phyloP scores from a whole-genome alignment of 2,329 filamentous ascomycete species.

The Penicillium thymicola region DNA sequence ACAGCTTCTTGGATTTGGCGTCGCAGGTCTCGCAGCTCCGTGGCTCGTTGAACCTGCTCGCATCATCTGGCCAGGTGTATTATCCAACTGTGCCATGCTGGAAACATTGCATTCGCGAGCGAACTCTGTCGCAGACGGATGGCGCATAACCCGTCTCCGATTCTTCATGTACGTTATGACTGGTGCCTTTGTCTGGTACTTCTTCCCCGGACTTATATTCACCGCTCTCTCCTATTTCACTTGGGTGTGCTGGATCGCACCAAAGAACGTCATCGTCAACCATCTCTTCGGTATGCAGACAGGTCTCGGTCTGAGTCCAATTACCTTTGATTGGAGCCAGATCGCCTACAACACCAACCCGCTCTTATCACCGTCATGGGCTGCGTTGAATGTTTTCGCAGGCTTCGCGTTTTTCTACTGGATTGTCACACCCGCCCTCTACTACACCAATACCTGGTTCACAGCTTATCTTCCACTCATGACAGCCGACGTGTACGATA shows the following conservation, averaged over 20 bases:
- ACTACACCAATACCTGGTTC: slow-evolving; percentile 32
- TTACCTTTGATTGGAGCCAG: slow-evolving; percentile 36
- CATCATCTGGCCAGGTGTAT: slow-evolving; percentile 41
- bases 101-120: slow-evolving; percentile 39
- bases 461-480: slow-evolving; percentile 30
- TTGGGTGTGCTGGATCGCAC: slow-evolving; percentile 51
- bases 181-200: slow-evolving; percentile 46
- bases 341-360: slow-evolving; percentile 35
- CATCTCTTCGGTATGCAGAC: slow-evolving; percentile 45
- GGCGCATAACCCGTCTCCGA: slow-evolving; percentile 38
- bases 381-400: slow-evolving; percentile 38
- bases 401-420: slow-evolving; percentile 38
- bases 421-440: slow-evolving; percentile 34
- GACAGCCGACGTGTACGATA: slow-evolving; percentile 29
- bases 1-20: slow-evolving; percentile 41
- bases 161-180: slow-evolving; percentile 37
- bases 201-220: slow-evolving; percentile 52
- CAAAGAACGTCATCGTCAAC: slow-evolving; percentile 47
- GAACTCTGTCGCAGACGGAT: slow-evolving; percentile 39
- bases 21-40: slow-evolving; percentile 37
- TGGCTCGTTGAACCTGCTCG: slow-evolving; percentile 41
- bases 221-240: slow-evolving; percentile 49
- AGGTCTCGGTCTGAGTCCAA: slow-evolving; percentile 29
- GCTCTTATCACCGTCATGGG: slow-evolving; percentile 38
- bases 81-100: slow-evolving; percentile 40